Percentiles rank a stretch among this genome's conserved stretches.
phyloP scores from a whole-genome alignment of 345 rosid genomes.

The Brassica carinata region DNA sequence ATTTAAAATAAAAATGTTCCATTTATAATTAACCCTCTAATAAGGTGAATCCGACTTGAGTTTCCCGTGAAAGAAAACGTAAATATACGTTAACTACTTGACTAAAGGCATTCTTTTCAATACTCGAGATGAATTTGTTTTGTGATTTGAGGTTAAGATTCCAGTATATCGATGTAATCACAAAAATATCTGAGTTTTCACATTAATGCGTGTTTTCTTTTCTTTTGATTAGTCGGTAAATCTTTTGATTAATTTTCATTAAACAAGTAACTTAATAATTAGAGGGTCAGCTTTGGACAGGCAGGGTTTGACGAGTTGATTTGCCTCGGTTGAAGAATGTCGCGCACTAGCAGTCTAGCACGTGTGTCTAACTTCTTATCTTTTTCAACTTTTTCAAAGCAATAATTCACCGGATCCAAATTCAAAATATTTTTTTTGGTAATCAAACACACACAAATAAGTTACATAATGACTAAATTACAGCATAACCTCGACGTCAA shows the following conservation, averaged over 20 bases:
- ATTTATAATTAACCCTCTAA: background rate
- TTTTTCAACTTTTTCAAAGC: slow-evolving; percentile 11
- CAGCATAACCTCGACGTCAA: background rate
- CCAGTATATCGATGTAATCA: background rate
- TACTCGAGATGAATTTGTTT: background rate
- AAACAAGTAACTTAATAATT: background rate
- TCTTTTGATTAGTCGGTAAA: background rate
- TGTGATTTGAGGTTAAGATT: background rate
- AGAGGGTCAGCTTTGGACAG: slow-evolving; percentile 27
- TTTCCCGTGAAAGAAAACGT: background rate
- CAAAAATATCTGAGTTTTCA: background rate
- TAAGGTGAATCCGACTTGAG: background rate
- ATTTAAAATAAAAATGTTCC: too few relatives aligned
- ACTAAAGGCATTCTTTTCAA: background rate
- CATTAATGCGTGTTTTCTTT: background rate
- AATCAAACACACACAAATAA: background rate
- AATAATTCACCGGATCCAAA: background rate
- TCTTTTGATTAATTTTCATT: background rate
- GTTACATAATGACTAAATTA: background rate
- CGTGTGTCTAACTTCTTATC: slow-evolving; percentile 29
- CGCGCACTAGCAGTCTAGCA: slow-evolving; percentile 33
- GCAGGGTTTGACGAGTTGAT: slow-evolving; percentile 35
- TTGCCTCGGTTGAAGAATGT: slow-evolving; percentile 39
- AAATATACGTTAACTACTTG: background rate
- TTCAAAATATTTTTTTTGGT: background rate